Evolutionary conservation across 192 early-diverging fungal genomes (phyloP), one percentile per base, ranked within the genome.

Genomic region (Coemansia sp.): DNA sequence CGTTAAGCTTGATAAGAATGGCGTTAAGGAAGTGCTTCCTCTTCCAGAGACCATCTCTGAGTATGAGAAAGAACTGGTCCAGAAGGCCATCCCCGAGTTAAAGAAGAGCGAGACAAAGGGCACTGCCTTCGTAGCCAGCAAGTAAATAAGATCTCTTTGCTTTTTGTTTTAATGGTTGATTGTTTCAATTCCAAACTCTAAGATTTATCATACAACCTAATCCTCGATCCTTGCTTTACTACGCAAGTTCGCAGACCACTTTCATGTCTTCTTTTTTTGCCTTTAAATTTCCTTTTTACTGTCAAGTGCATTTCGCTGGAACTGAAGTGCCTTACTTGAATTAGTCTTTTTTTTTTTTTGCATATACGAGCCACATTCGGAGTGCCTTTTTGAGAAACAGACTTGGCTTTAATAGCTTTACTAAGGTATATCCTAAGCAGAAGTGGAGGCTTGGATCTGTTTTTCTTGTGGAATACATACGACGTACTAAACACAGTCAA

Each of bases 61-160:
- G 63, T 96, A 92, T 75, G 97, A 98, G 87, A 80, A 94, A 84
- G 85, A 90, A 60, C 85, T 98, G 25, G 84, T 94, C 70, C 72
- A 87, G 51, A 90, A 81, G 31, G 93, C 91, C 67, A 80, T 95
- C 54, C 91, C 93, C 29, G 95, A 98, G 85, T 88, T 98, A 58
- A 90, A 91, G 88, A 87, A 85, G 68, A 99, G 94, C 88, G 95
- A 97, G 80, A 71, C 69, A 67, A 97, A 97, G 91, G 97, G 97
- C 64, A 56, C 66, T 32, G 52, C 66, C 29, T 84, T 84, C 70
- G 83, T 81, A 21, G 74, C 70, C 61, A 67, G 58, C 67, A 67
- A 75, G 53, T 78, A 70, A 62, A 17, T 54, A 27, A 8, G 33
- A 6, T 36, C 6, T 6, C 33, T 36, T 46, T 46, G 39, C 9